Percentiles rank a stretch among this genome's conserved stretches.
phyloP scores from a whole-genome alignment of 1,139 yeast genomes.

The Candida anutae region DNA sequence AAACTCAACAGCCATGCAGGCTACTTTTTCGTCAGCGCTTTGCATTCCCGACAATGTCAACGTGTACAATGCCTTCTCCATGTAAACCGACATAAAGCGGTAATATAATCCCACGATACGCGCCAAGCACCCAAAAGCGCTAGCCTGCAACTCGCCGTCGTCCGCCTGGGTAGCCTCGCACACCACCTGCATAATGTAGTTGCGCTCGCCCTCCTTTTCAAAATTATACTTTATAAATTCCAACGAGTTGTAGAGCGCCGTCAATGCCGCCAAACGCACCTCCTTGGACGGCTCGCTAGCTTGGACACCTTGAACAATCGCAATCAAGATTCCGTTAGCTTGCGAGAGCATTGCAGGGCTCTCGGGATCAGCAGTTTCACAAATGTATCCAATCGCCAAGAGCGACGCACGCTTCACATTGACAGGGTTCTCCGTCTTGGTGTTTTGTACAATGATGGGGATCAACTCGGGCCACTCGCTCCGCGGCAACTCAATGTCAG shows the following conservation, averaged over 20 bases:
- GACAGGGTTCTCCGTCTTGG: conserved; percentile 68
- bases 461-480: conserved; percentile 86
- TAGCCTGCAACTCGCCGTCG: conserved; percentile 76
- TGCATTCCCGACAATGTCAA: conserved; percentile 91
- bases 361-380: conserved; percentile 87
- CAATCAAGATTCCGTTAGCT: conserved; percentile 87
- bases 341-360: conserved; percentile 75
- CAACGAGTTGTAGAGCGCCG: conserved; percentile 84
- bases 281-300: conserved; percentile 62
- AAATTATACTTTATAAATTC: conserved; percentile 86
- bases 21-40: conserved; percentile 75
- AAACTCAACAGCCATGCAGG: conserved; percentile 97
- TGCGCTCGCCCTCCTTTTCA: conserved; percentile 89
- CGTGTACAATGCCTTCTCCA: conserved; percentile 94
- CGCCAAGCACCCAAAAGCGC: conserved; percentile 94
- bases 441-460: conserved; percentile 75
- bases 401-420: conserved; percentile 81
- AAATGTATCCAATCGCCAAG: conserved; percentile 87
- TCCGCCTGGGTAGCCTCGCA: conserved; percentile 96
- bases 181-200: conserved; percentile 96
- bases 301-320: conserved; percentile 95
- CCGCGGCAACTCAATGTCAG: conserved; percentile 86
- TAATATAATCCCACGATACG: conserved; percentile 88
- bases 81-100: conserved; percentile 82
- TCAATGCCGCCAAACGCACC: conserved; percentile 85